phyloP scores from a whole-genome alignment of 176 grass and related monocot species.

The Secale cereale region DNA sequence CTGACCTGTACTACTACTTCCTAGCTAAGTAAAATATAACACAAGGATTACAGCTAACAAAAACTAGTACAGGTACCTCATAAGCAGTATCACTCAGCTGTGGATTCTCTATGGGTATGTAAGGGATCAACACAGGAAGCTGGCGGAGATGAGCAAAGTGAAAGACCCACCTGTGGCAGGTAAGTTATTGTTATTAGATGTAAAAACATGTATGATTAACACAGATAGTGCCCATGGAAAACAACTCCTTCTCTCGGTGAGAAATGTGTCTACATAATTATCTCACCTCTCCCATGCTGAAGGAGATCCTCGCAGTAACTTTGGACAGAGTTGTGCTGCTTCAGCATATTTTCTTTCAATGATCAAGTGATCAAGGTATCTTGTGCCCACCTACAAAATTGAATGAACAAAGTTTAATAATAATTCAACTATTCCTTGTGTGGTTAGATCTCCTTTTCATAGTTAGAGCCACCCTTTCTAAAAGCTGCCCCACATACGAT shows the following conservation, averaged over 20 bases:
- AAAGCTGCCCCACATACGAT: not conserved
- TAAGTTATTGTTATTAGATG: constrained; percentile 32
- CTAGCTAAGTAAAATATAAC: not conserved
- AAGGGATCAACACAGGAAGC: constrained; percentile 92
- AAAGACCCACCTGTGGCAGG: constrained; percentile 81
- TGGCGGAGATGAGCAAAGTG: constrained; percentile 97
- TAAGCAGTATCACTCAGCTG: constrained; percentile 90
- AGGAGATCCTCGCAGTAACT: constrained; percentile 77
- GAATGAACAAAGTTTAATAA: constrained; percentile 30
- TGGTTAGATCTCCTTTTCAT: not conserved
- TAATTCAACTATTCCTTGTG: constrained; percentile 1
- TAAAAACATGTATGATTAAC: constrained; percentile 27
- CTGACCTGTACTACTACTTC: not conserved
- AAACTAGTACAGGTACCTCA: constrained; percentile 54
- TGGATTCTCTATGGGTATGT: constrained; percentile 95
- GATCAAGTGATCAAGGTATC: constrained; percentile 97
- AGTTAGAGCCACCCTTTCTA: not conserved
- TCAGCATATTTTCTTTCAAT: constrained; percentile 94
- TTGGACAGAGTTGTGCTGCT: constrained; percentile 88
- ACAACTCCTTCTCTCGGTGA: not conserved
- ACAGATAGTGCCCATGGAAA: constrained; percentile 6
- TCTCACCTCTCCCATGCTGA: constrained; percentile 97
- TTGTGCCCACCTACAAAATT: constrained; percentile 66
- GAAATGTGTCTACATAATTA: constrained; percentile 24
- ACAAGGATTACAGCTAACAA: not conserved